Evolutionary conservation across 306 rosid species (phyloP).

Genomic region (Geum urbanum): DNA sequence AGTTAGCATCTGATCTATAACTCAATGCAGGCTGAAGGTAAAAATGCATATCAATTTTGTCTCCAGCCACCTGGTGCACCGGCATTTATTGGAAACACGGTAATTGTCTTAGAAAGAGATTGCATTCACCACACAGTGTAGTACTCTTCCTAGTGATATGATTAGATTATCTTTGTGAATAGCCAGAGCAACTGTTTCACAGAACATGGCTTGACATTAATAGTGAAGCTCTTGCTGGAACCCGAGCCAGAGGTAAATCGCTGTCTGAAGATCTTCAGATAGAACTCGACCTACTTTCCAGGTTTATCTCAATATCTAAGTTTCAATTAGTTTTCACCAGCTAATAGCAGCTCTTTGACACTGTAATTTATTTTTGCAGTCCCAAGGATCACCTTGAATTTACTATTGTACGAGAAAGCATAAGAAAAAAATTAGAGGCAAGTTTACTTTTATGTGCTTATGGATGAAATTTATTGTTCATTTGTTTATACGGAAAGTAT

Average conservation of each 20-base stretch:
- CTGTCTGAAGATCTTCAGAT: conserved; percentile 61
- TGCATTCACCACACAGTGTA: neutral
- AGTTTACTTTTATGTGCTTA: conserved; percentile 19
- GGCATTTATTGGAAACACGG: conserved; percentile 91
- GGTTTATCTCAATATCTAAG: conserved; percentile 41
- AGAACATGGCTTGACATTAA: conserved; percentile 73
- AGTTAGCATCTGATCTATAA: conserved; percentile 19
- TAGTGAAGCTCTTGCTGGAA: conserved; percentile 95
- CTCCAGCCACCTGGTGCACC: conserved; percentile 88
- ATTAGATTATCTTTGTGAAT: conserved; percentile 48
- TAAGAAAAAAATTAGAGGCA: conserved; percentile 78
- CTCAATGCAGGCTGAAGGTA: conserved; percentile 64
- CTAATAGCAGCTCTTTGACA: conserved; percentile 7
- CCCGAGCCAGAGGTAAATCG: conserved; percentile 84
- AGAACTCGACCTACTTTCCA: conserved; percentile 83
- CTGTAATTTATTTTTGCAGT: conserved; percentile 37
- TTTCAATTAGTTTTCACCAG: conserved; percentile 12
- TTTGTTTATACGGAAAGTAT: neutral
- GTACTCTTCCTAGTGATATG: neutral
- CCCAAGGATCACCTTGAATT: conserved; percentile 89
- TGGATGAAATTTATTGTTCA: neutral
- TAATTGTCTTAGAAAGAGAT: conserved; percentile 20
- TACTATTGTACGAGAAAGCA: conserved; percentile 80
- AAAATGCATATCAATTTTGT: conserved; percentile 75
- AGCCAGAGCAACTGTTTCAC: conserved; percentile 99